These are phyloP conservation scores for Phaeosphaeria sp. DNA, from an alignment of 2,329 filamentous ascomycete genomes.

Conservation along the genomic window DNA sequence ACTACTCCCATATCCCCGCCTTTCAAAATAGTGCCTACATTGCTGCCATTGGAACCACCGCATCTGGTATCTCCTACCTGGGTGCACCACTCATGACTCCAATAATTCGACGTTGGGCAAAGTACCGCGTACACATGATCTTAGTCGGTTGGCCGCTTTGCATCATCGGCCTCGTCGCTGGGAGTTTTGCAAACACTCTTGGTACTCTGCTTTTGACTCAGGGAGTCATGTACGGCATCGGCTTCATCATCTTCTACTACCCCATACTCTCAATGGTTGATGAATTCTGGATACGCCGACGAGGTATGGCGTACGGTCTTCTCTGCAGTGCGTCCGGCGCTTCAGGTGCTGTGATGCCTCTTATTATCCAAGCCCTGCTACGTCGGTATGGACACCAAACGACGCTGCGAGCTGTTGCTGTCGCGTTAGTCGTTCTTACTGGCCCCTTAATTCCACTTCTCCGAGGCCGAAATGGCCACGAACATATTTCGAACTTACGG, in stretches of 20 bases:
- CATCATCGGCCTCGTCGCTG: conserved; percentile 35
- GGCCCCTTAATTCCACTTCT: conserved; percentile 45
- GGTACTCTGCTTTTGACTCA: conserved; percentile 43
- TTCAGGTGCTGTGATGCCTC: conserved; percentile 51
- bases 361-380: conserved; percentile 49
- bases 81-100: conserved; percentile 48
- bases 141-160: conserved; percentile 41
- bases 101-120: conserved; percentile 36
- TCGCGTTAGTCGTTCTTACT: conserved; percentile 36
- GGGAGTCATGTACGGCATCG: conserved; percentile 47
- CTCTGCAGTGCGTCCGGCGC: conserved; percentile 52
- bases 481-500: conserved; percentile 26
- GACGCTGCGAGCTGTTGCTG: conserved; percentile 49
- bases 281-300: conserved; percentile 59
- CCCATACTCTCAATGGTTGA: conserved; percentile 55
- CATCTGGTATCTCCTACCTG: conserved; percentile 53
- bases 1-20: conserved; percentile 19
- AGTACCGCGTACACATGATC: conserved; percentile 36
- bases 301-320: conserved; percentile 58
- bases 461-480: conserved; percentile 45
- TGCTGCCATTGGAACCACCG: conserved; percentile 21
- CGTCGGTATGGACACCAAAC: conserved; percentile 46
- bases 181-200: conserved; percentile 40
- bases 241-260: conserved; percentile 58
- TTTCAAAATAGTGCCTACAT: conserved; percentile 19